Percentiles rank a stretch among this genome's conserved stretches.
phyloP scores from a whole-genome alignment of 2,329 filamentous ascomycete species.

The Epichloe baconii region DNA sequence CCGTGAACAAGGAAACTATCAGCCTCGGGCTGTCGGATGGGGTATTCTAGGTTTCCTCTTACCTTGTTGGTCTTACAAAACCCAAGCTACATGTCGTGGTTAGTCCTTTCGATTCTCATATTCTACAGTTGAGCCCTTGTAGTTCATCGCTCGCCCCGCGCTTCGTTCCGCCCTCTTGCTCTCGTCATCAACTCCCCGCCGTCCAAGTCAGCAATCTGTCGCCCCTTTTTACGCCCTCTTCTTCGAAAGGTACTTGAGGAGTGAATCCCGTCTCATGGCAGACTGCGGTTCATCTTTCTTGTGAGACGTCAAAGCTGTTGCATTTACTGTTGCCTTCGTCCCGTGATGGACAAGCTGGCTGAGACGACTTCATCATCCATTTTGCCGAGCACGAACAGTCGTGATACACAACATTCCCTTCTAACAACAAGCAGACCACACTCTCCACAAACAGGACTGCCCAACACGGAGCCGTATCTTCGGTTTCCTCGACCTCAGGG shows the following conservation, averaged over 20 bases:
- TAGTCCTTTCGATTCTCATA: constrained; percentile 4
- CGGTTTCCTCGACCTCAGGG: constrained; percentile 44
- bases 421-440: constrained; percentile 9
- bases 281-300: constrained; percentile 8
- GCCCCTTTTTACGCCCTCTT: background rate
- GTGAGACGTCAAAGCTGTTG: constrained; percentile 12
- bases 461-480: constrained; percentile 35
- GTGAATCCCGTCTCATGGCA: constrained; percentile 8
- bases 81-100: constrained; percentile 2
- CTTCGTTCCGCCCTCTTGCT: constrained; percentile 1
- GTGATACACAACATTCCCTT: constrained; percentile 17
- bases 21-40: constrained; percentile 1
- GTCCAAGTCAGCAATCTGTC: background rate
- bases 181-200: background rate
- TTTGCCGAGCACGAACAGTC: constrained; percentile 14
- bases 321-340: constrained; percentile 14
- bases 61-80: background rate
- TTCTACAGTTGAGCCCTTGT: constrained; percentile 1
- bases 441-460: constrained; percentile 13
- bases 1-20: constrained; percentile 1
- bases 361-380: constrained; percentile 13
- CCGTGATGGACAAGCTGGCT: constrained; percentile 40
- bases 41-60: background rate
- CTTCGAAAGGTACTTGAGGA: background rate
- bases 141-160: background rate